Base-by-base conservation (phyloP, 495 filamentous ascomycete species). In the Tuber microsphaerosporum region DNA sequence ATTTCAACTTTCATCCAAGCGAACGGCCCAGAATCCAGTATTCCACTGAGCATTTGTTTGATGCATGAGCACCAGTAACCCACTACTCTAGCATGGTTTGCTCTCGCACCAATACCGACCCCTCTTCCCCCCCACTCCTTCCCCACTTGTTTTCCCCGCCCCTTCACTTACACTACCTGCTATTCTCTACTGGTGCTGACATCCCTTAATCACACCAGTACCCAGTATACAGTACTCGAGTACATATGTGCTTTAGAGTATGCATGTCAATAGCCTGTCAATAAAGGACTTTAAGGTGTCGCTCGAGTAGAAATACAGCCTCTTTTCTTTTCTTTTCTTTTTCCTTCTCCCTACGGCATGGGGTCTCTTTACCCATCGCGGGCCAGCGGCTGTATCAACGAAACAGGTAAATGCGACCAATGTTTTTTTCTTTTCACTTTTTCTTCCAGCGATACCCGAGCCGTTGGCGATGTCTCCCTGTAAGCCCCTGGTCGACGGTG, bases 281-380 rank as follows among this genome's bases (percentile, higher is more conserved):
- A n/a, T 65, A 17, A 12, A 65, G 56, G 56, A 31, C 26, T 65
- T 65, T 31, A 10, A 31, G 17, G 51, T 56, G n/a, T 56, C 39
- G 39, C 39, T 41, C 39, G 39, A 41, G 39, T 31, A 65, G 56
- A n/a, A 65, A 31, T 65, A 56, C 76, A 75, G 77, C 26, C 56
- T 65, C 56, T 65, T 65, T 31, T 31, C 31, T 65, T 65, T 31
- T n/a, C 8, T 22, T 43, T 41, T 41, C 39, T 41, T 41, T 6
- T 41, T 41, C 77, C 76, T 75, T 75, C 76, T 78, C 78, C 76
- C 10, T 79, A 72, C 72, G 75, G 76, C 72, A 79, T 75, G 77
- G 5, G 77, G 72, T 75, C 69, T 70, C 69, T 79, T 26, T 79
- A 75, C 61, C 72, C 77, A 72, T 69, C 72, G 72, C 45, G 71